Conservation (phyloP, 2,329 filamentous ascomycete genomes). For the Calonectria pteridis region DNA sequence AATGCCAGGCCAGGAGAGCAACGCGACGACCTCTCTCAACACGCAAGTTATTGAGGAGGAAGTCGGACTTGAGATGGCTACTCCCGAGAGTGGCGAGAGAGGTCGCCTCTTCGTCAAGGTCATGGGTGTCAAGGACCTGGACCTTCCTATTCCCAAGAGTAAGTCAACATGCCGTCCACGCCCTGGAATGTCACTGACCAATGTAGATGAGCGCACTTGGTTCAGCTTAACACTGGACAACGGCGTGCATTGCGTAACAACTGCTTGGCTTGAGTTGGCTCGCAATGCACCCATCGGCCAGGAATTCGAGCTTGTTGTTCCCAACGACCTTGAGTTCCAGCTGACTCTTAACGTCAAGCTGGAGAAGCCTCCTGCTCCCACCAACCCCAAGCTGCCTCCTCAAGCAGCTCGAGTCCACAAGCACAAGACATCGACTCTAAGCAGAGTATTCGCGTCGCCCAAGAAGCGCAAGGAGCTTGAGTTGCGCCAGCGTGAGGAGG, state of each 20-base stretch:
- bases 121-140: conserved; percentile 96
- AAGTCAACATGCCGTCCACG: conserved; percentile 53
- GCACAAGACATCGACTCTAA: conserved; percentile 88
- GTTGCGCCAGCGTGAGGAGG: conserved; percentile 83
- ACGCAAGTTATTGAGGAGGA: conserved; percentile 77
- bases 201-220: conserved; percentile 85
- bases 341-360: conserved; percentile 96
- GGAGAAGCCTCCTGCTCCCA: conserved; percentile 76
- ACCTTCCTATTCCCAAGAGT: conserved; percentile 92
- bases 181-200: conserved; percentile 39
- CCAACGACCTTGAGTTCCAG: conserved; percentile 98
- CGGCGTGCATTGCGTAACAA: conserved; percentile 96
- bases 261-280: conserved; percentile 92
- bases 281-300: conserved; percentile 95
- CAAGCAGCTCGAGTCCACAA: conserved; percentile 74
- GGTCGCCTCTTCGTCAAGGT: conserved; percentile 97
- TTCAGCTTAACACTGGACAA: conserved; percentile 99
- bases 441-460: conserved; percentile 91
- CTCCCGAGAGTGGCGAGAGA: conserved; percentile 86
- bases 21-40: conserved; percentile 71
- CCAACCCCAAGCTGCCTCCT: conserved; percentile 60
- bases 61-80: conserved; percentile 64
- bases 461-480: conserved; percentile 98
- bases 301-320: conserved; percentile 97
- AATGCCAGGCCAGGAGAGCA: conserved; percentile 88